A percentile compares a stretch with the other conserved stretches of the same genome.
Evolutionary conservation across 2,329 filamentous ascomycete genomes (phyloP).

Genomic region (Bipolaris bicolor): DNA sequence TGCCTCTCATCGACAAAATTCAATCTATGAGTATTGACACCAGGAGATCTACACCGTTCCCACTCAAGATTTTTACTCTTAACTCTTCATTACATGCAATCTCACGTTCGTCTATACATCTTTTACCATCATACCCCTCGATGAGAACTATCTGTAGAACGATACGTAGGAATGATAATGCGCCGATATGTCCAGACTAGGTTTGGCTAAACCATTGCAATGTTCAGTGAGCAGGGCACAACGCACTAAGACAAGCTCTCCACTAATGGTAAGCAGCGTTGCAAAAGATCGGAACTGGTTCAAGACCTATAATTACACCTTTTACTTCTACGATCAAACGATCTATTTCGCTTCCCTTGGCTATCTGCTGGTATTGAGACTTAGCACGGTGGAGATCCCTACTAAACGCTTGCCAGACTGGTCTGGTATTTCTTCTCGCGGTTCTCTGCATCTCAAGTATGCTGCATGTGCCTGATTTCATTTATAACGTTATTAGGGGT

Average conservation of each 20-base stretch:
- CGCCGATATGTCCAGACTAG: not conserved
- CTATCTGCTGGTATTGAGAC: constrained; percentile 14
- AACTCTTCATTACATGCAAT: not conserved
- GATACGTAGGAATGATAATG: not conserved
- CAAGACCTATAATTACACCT: constrained; percentile 27
- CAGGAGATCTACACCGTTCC: not conserved
- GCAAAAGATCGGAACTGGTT: constrained; percentile 29
- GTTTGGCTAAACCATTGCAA: not conserved
- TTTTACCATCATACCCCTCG: not conserved
- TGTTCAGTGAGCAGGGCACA: not conserved
- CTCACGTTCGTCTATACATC: not conserved
- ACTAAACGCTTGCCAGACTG: constrained; percentile 9
- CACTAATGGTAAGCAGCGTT: constrained; percentile 3
- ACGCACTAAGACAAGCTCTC: not conserved
- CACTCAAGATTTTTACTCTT: not conserved
- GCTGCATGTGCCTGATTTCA: constrained; percentile 17
- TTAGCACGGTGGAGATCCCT: constrained; percentile 22
- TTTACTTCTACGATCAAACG: constrained; percentile 16
- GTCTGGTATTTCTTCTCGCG: constrained; percentile 7
- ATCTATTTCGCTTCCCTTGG: not conserved
- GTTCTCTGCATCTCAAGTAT: constrained; percentile 20
- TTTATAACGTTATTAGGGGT: constrained; percentile 24
- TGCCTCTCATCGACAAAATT: not conserved
- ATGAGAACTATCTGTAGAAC: not conserved
- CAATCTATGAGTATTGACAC: not conserved